phyloP scores from a whole-genome alignment of 345 rosid genomes.

The Turnera subulata region DNA sequence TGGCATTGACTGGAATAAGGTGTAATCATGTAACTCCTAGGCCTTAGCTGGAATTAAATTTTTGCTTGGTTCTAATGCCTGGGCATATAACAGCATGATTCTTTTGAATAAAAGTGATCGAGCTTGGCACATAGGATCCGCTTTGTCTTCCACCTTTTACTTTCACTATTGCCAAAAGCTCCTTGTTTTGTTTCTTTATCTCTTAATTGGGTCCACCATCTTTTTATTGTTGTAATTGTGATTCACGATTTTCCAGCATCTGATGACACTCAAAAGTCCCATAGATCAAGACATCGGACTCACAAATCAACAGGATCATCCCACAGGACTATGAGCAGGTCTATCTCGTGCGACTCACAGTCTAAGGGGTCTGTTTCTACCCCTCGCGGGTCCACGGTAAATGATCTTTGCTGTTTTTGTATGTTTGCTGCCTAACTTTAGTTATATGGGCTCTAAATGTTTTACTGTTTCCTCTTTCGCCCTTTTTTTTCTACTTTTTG shows the following conservation, averaged over 20 bases:
- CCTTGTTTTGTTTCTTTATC: constrained; percentile 33
- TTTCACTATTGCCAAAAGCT: constrained; percentile 50
- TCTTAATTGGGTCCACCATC: constrained; percentile 40
- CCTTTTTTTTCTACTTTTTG: constrained; percentile 5
- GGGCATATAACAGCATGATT: constrained; percentile 4
- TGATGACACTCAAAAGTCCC: constrained; percentile 80
- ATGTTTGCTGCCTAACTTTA: background rate
- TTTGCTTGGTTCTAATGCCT: constrained; percentile 8
- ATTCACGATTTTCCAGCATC: constrained; percentile 45
- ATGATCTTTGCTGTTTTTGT: background rate
- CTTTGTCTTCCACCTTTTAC: constrained; percentile 48
- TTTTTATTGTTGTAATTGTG: constrained; percentile 27
- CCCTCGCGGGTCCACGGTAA: constrained; percentile 54
- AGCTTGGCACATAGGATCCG: constrained; percentile 65
- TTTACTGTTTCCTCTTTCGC: background rate
- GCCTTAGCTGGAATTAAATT: constrained; percentile 7
- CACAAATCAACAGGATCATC: constrained; percentile 71
- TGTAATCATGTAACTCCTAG: too few relatives aligned
- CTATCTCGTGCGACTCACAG: constrained; percentile 80
- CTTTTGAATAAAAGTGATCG: constrained; percentile 20
- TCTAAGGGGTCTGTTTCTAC: constrained; percentile 60
- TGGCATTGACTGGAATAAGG: background rate
- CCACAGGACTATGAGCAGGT: constrained; percentile 63
- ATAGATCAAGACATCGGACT: constrained; percentile 66
- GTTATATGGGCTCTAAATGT: background rate